A percentile compares a stretch with the other conserved stretches of the same genome.
These are phyloP conservation scores for Trametes elegans DNA, from an alignment of 768 basidiomycete species.

Conservation along the genomic window DNA sequence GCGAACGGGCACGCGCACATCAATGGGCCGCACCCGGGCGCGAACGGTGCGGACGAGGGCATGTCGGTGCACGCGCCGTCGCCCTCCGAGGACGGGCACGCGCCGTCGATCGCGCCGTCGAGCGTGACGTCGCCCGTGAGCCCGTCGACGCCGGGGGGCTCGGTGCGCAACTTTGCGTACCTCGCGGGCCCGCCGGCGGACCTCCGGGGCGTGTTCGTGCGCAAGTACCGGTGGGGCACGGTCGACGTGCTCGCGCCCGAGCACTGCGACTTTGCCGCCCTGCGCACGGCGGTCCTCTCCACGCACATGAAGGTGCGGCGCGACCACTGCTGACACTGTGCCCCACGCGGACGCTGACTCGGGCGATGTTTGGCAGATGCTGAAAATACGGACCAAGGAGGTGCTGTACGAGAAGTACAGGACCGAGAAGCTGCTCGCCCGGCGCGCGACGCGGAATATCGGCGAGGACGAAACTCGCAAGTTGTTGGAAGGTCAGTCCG, in stretches of 20 bases:
- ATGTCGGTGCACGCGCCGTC: constrained; percentile 33
- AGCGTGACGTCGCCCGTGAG: constrained; percentile 23
- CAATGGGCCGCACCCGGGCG: constrained; percentile 18
- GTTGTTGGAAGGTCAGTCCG: constrained; percentile 63
- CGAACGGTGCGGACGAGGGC: constrained; percentile 26
- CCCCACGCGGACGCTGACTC: neutral
- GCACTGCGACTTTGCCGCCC: constrained; percentile 85
- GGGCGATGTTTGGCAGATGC: constrained; percentile 44
- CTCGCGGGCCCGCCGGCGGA: constrained; percentile 60
- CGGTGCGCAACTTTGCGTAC: constrained; percentile 35
- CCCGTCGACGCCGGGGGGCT: constrained; percentile 23
- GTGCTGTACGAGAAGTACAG: constrained; percentile 92
- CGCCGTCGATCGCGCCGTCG: constrained; percentile 32
- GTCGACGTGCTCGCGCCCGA: constrained; percentile 82
- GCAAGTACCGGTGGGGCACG: constrained; percentile 86
- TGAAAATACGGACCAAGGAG: constrained; percentile 82
- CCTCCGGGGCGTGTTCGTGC: constrained; percentile 69
- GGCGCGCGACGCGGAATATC: constrained; percentile 78
- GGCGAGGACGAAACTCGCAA: constrained; percentile 71
- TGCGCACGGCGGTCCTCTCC: constrained; percentile 80
- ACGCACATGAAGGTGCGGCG: constrained; percentile 71
- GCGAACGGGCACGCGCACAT: constrained; percentile 28
- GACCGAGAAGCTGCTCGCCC: constrained; percentile 85
- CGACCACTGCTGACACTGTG: neutral
- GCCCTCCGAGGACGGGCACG: constrained; percentile 46